A percentile compares a stretch with the other conserved stretches of the same genome.
phyloP scores from a whole-genome alignment of 345 rosid genomes.

The Geranium brycei region DNA sequence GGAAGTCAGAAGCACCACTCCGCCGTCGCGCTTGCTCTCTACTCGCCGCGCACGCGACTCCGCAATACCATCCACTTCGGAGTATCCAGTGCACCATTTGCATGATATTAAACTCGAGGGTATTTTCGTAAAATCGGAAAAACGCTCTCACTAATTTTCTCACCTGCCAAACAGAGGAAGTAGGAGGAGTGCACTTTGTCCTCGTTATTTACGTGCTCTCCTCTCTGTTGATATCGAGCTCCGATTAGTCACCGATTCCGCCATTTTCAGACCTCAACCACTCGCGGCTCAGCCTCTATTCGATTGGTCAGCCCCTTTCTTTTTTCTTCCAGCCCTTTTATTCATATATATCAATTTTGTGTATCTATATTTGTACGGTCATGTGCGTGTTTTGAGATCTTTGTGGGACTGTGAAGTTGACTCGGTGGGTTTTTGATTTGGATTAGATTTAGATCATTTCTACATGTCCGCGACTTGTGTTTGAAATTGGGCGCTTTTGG shows the following conservation, averaged over 20 bases:
- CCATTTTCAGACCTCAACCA: neutral
- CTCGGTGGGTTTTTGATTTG: neutral
- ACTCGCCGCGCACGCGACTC: neutral
- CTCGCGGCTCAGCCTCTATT: neutral
- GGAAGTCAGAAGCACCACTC: neutral
- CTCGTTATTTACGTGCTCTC: neutral
- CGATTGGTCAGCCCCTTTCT: neutral
- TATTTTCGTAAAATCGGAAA: neutral
- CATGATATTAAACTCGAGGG: neutral
- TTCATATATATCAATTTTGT: too few relatives aligned
- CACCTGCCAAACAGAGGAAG: neutral
- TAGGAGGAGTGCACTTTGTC: neutral
- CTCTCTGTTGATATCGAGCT: neutral
- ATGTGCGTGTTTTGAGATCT: neutral
- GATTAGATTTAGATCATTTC: neutral
- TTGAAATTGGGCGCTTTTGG: neutral
- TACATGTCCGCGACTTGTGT: neutral
- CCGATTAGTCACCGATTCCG: neutral
- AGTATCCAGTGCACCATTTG: neutral
- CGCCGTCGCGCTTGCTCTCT: neutral
- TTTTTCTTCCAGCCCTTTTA: neutral
- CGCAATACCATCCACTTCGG: neutral
- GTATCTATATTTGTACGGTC: neutral
- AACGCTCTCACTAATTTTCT: neutral
- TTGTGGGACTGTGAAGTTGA: neutral